Evolutionary conservation across 805 yeast species (phyloP), one percentile per base, ranked within the genome.

Genomic region (Sugiyamaella americana): DNA sequence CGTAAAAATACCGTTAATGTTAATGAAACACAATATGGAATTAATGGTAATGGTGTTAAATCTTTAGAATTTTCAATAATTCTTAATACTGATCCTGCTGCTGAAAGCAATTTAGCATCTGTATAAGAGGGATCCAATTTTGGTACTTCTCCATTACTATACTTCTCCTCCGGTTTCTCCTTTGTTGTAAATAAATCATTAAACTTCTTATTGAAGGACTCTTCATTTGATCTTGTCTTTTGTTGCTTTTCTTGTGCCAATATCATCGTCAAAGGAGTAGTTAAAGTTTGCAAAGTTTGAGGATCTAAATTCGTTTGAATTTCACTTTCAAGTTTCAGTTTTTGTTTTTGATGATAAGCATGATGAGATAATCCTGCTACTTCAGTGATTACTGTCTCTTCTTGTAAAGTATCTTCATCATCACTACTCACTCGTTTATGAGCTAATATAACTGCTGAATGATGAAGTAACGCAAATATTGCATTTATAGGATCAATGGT

Each of bases 1-100:
- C 67, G 48, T 37, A 64, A 49, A 45, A 62, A 64, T n/a, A 65
- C 68, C 1, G 68, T 60, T 46, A 65, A 41, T 4, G 68, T 64
- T 17, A 64, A 52, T 3, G 68, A 61, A 5, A 60, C 62, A 10
- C 62, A 59, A 47, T 64, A 64, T 8, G 68, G 68, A 6, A 64
- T 53, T n/a, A 58, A 48, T 2, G 68, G 66, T 11, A 64, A 44
- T 1, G 66, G 64, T 1, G 68, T 64, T 19, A 64, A 51, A 10
- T 49, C 51, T 3, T 47, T 45, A 6, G 52, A 46, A 16, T 55
- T 49, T 30, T 52, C 51, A 37, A 62, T 49, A 16, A 63, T 62
- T 10, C 52, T 51, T 21, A 63, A 44, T 18, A 62, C 53, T 32
- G 62, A 45, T 10, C 54, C 53, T 1, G 66, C 62, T 18, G 66